Base-by-base conservation (phyloP, 2,329 filamentous ascomycete species). In the Fusarium duplospermum region DNA sequence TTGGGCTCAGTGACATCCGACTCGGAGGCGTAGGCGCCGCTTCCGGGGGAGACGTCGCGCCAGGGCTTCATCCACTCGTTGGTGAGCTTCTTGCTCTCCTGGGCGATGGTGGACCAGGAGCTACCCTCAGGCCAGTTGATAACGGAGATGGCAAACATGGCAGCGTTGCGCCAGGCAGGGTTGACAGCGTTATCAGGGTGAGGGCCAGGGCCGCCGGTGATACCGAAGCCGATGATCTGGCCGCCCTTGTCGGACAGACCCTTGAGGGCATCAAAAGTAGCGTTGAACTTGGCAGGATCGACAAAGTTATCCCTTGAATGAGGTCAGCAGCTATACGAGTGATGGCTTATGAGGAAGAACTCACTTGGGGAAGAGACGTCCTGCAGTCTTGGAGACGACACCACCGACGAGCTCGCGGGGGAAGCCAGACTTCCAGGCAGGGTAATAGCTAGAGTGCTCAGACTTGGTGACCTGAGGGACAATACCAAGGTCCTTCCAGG, bases 141-240 rank as follows among this genome's bases (percentile, higher is more conserved):
- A 63, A 79, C 80, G 35, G 81, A 76, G 69, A 85, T 83, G 42
- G 77, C 80, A 70, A 82, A 84, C 72, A 84, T 76, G 3, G 81
- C 76, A 2, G 84, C 81, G 9, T 82, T 78, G 40, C 87, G 82
- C 87, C 87, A 89, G 1, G 86, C 87, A 6, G 87, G 85, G 74
- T 86, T 86, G 42, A 87, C 81, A 7, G 85, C 83, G 16, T 83
- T 86, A 59, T 82, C 81, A 1, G 82, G 81, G 38, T 82, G 77
- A 4, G 73, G 79, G 0, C 75, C 74, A 8, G 79, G 77, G 0
- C 78, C 81, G 4, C 80, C 71, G 0, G 78, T 80, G 64, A 86
- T 84, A 50, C 83, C 82, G 64, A 86, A 84, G 0, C 79, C 83
- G 29, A 85, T 79, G 9, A 88, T 71, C 16, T 82, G 77, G 14